Evolutionary conservation across 306 rosid species (phyloP), one percentile per base, ranked within the genome.

Genomic region (Rosa persica): DNA sequence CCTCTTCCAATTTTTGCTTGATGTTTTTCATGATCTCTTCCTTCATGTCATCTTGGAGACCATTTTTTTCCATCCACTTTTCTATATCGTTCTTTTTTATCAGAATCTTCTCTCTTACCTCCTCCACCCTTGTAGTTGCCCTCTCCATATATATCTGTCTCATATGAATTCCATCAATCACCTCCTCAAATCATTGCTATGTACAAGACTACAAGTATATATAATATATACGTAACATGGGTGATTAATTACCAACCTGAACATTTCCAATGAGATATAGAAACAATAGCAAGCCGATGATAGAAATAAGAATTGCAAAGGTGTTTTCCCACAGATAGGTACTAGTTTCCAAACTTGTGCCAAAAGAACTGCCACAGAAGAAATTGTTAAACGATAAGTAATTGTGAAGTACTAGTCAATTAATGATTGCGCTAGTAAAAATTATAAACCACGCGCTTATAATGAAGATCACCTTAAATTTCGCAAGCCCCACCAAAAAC

Each of bases 251-350:
- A 11, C 66, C 42, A 61, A 74, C 82, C 78, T 79, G 82, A 25
- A 79, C 44, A 51, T 79, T 79, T 22, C 78, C 82, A 9, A 72
- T 72, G 23, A 79, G 74, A 51, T 79, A 79, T 17, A 65, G 23
- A 65, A 72, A 51, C 8, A 79, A 66, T 42, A 72, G 77, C 72
- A 72, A 43, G 5, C 78, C 77, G 5, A 23, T 11, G 52, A 73
- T 10, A 25, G 72, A 36, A 36, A 64, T 40, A 9, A 42, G 20
- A 48, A 51, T 23, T 4, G 73, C 64, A 38, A 72, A 72, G 36
- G 27, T 5, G 54, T 47, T 79, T 25, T 72, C 82, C 49, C 54
- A 79, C 5, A 40, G 12, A 34, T 38, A 48, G 3, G 42, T 15
- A 52, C 78, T 72, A 16, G 78, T 61, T 1, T 10, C 7, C 17